Evolutionary conservation across 2,329 filamentous ascomycete genomes (phyloP), one percentile per base, ranked within the genome.

Genomic region (Calonectria pseudoreteaudii): DNA sequence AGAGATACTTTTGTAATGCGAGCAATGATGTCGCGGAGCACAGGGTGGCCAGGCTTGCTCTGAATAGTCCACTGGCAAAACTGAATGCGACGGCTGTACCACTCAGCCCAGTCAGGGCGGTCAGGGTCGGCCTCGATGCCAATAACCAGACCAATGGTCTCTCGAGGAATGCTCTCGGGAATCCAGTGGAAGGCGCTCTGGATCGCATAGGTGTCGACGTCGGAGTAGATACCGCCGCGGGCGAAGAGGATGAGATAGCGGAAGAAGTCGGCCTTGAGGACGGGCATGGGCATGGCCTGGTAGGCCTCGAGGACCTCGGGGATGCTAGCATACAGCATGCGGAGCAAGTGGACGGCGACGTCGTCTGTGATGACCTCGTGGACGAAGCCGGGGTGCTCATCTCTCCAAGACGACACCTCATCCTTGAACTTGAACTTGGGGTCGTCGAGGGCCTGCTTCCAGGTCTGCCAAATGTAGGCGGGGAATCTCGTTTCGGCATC

Each of bases 31-130:
- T 98, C 95, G 75, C 96, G 92, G 72, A 99, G 90, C 16, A 98
- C 92, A 0, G 97, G 97, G 83, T 99, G 97, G 14, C 97, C 97
- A 0, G 96, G 94, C 85, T 99, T 99, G 71, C 94, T 88, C 85
- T 98, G 96, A 76, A 99, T 98, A 1, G 97, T 99, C 97, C 97
- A 99, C 84, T 99, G 97, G 86, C 97, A 99, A 85, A 99, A 98
- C 83, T 98, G 97, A 74, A 99, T 96, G 76, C 96, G 92, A 73
- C 97, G 94, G 76, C 95, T 97, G 87, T 98, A 99, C 97, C 96
- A 98, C 1, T 98, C 88, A 44, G 92, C 90, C 97, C 97, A 99
- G 84, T 99, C 97, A 4, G 91, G 91, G 62, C 97, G 92, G 84
- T 98, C 95, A 0, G 97, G 95, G 82, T 99, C 97, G 6, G 97